Base-by-base conservation (phyloP, 176 grass and related monocot genomes). In the Musa troglodytarum region DNA sequence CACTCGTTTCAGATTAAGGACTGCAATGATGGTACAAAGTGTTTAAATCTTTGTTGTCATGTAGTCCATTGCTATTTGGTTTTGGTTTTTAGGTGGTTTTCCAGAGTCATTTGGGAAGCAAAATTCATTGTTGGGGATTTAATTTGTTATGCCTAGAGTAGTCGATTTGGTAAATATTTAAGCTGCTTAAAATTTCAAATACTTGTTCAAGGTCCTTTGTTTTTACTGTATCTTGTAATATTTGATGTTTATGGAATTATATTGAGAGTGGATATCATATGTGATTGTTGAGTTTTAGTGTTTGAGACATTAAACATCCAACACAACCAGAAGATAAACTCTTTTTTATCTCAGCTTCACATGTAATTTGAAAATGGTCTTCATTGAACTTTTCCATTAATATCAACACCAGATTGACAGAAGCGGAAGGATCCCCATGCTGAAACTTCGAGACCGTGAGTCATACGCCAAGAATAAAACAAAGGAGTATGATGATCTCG, bases 401-500 rank as follows among this genome's bases (percentile, higher is more conserved):
- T 64, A 49, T 73, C 50, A 49, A 78, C 55, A 65, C 43, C 84
- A 99, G 96, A 91, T 99, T 6, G 96, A 99, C 67, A 94, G 96
- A 82, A 99, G 85, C 61, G 86, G 91, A 70, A 92, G 79, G 81
- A 78, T 99, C 76, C 96, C 96, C 74, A 85, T 88, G 78, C 77
- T 99, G 87, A 95, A 78, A 74, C 84, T 99, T 74, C 71, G 85
- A 69, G 86, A 99, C 67, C 86, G 91, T 22, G 96, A 99, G 14
- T 95, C 96, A 65, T 99, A 99, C 72, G 80, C 91, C 21, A 92
- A 89, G 69, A 99, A 99, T 81, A 99, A 99, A 82, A 99, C 96
- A 8, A 99, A 99, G 81, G 96, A 99, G 74, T 99, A 99, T 16
- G 96, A 99, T 70, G 96, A 92, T 17, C 80, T 99, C 76, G 96